These are phyloP conservation scores for Trichoderma lentiforme DNA, from an alignment of 2,329 filamentous ascomycete genomes.

Conservation along the genomic window DNA sequence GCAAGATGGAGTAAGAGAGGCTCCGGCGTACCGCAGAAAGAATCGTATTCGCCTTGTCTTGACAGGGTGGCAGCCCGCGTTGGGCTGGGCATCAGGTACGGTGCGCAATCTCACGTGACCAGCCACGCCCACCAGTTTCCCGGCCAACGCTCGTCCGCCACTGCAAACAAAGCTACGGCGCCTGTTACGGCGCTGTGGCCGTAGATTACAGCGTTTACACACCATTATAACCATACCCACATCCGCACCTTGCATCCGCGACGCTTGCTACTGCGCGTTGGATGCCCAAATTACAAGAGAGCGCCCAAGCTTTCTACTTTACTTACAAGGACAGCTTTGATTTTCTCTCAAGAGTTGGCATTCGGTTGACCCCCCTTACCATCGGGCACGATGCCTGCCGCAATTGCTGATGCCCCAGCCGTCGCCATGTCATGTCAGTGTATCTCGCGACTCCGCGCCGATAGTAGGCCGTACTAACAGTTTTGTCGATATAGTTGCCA, in stretches of 20 bases:
- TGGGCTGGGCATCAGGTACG: conserved; percentile 1
- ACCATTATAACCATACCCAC: neutral
- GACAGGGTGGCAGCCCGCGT: conserved; percentile 18
- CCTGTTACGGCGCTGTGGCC: neutral
- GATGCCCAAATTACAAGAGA: neutral
- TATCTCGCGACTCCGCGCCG: neutral
- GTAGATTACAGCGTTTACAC: neutral
- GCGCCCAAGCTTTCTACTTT: neutral
- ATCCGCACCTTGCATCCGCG: conserved; percentile 6
- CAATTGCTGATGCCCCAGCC: conserved; percentile 58
- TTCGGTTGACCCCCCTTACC: neutral
- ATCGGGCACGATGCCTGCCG: conserved; percentile 54
- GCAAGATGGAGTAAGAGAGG: conserved; percentile 30
- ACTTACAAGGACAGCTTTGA: neutral
- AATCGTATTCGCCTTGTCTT: conserved; percentile 28
- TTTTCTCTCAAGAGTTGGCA: neutral
- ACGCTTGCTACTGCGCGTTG: neutral
- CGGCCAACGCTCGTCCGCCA: conserved; percentile 19
- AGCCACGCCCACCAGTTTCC: conserved; percentile 18
- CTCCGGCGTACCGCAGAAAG: conserved; percentile 28
- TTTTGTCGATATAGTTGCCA: conserved; percentile 64
- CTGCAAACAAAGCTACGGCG: conserved; percentile 5
- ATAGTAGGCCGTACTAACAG: conserved; percentile 21
- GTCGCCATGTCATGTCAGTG: conserved; percentile 65
- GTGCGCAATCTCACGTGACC: conserved; percentile 17